Conservation (phyloP, 1,139 yeast genomes). For the Diutina scorzettiae region DNA sequence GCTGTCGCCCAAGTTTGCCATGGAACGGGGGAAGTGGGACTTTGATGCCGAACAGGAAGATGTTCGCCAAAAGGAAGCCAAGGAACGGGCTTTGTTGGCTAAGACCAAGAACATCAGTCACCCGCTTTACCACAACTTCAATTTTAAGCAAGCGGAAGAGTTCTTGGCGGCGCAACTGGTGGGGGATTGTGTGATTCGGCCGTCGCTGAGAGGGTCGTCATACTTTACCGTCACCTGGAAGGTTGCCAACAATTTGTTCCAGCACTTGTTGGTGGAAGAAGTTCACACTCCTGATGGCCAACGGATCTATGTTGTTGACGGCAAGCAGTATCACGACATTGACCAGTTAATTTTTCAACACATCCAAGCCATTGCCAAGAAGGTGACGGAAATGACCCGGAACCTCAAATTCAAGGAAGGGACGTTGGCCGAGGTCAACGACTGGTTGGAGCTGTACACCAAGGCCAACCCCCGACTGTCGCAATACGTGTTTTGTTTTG, state of each 20-base stretch:
- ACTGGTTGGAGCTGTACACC: conserved; percentile 82
- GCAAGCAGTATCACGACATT: conserved; percentile 64
- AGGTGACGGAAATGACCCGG: conserved; percentile 73
- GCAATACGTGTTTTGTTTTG: conserved; percentile 84
- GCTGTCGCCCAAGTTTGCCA: conserved; percentile 33
- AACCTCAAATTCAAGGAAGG: conserved; percentile 88
- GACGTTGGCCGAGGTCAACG: conserved; percentile 65
- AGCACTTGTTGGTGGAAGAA: conserved; percentile 82
- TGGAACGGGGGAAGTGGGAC: conserved; percentile 71
- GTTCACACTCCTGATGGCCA: neutral
- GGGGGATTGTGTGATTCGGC: conserved; percentile 91
- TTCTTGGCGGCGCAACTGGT: conserved; percentile 78
- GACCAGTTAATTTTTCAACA: conserved; percentile 90
- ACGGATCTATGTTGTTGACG: conserved; percentile 50
- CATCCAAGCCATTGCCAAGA: conserved; percentile 72
- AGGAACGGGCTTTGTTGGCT: conserved; percentile 43
- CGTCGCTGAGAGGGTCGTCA: conserved; percentile 81
- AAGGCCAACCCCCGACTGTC: conserved; percentile 86
- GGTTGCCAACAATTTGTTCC: conserved; percentile 81
- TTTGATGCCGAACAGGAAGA: conserved; percentile 66
- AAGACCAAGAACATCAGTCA: conserved; percentile 74
- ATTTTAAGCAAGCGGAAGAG: conserved; percentile 83
- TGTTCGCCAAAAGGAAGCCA: conserved; percentile 41
- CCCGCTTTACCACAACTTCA: conserved; percentile 79
- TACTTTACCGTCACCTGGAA: conserved; percentile 95